A percentile compares a stretch with the other conserved stretches of the same genome.
Conservation (phyloP, 768 basidiomycete genomes). For the Dioszegia aurantiaca region DNA sequence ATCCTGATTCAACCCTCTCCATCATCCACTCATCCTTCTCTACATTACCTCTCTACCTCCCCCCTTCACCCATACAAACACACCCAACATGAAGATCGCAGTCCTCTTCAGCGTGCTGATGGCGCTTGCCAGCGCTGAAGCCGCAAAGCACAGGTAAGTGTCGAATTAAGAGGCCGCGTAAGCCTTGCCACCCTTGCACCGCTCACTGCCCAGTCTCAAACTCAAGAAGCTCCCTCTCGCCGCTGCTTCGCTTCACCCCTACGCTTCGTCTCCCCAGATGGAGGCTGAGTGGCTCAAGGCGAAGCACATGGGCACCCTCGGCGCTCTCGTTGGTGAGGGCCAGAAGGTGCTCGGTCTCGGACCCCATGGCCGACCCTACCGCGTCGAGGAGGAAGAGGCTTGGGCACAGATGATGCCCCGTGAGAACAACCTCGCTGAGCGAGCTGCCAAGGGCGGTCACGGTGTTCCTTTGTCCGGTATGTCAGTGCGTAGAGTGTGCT, state of each 20-base stretch:
- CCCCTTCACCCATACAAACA: neutral
- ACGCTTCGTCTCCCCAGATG: slow-evolving; percentile 61
- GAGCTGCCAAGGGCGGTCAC: slow-evolving; percentile 67
- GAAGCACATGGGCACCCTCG: slow-evolving; percentile 74
- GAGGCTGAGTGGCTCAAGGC: slow-evolving; percentile 76
- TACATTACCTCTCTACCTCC: slow-evolving; percentile 2
- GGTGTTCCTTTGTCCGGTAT: slow-evolving; percentile 81
- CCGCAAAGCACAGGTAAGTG: slow-evolving; percentile 52
- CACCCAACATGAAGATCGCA: slow-evolving; percentile 46
- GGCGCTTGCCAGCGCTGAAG: slow-evolving; percentile 49
- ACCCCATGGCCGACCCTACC: slow-evolving; percentile 60
- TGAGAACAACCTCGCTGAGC: slow-evolving; percentile 33
- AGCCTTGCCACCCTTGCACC: slow-evolving; percentile 39
- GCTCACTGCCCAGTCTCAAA: slow-evolving; percentile 65
- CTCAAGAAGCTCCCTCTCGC: slow-evolving; percentile 71
- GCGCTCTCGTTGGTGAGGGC: slow-evolving; percentile 33
- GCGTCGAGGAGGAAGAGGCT: slow-evolving; percentile 55
- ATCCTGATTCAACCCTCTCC: neutral
- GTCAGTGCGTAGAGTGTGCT: slow-evolving; percentile 37
- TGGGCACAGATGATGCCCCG: slow-evolving; percentile 48
- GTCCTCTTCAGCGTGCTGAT: slow-evolving; percentile 45
- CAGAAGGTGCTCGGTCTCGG: slow-evolving; percentile 58
- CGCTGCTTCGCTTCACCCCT: slow-evolving; percentile 54
- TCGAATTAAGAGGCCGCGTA: slow-evolving; percentile 19
- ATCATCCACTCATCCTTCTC: slow-evolving; percentile 11